Evolutionary conservation across 108 stramenopile species (phyloP).

Genomic region (Nitzschia putrida): DNA sequence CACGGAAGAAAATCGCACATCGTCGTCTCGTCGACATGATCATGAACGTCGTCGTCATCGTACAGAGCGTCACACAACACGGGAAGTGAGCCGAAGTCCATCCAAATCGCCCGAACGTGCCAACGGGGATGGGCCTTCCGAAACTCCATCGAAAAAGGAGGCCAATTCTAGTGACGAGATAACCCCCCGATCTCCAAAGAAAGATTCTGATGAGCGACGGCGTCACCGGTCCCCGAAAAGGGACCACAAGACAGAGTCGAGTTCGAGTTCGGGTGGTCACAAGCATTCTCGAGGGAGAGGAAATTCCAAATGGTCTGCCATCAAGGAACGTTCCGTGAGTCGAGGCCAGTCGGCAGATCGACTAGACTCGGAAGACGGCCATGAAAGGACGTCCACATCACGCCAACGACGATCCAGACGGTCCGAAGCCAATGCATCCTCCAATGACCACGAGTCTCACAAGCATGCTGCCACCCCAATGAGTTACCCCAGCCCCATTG

Average conservation of each 20-base stretch:
- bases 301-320: constrained; percentile 13
- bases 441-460: too few species aligned
- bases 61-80: neutral
- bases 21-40: neutral
- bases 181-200: neutral
- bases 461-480: too few species aligned
- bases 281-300: neutral
- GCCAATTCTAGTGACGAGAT: neutral
- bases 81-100: neutral
- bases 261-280: neutral
- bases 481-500: too few species aligned
- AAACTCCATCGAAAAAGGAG: neutral
- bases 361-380: neutral
- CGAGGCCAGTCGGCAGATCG: neutral
- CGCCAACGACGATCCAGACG: too few species aligned
- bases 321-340: constrained; percentile 11
- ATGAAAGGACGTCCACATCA: neutral
- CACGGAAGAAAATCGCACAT: neutral
- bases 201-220: neutral
- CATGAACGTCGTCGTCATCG: neutral
- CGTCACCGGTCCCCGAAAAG: neutral
- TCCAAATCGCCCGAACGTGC: neutral
- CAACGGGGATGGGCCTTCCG: neutral
- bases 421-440: too few species aligned
- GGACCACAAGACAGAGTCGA: neutral